Base-by-base conservation (phyloP, 2,329 filamentous ascomycete genomes). In the Fusarium continuum region DNA sequence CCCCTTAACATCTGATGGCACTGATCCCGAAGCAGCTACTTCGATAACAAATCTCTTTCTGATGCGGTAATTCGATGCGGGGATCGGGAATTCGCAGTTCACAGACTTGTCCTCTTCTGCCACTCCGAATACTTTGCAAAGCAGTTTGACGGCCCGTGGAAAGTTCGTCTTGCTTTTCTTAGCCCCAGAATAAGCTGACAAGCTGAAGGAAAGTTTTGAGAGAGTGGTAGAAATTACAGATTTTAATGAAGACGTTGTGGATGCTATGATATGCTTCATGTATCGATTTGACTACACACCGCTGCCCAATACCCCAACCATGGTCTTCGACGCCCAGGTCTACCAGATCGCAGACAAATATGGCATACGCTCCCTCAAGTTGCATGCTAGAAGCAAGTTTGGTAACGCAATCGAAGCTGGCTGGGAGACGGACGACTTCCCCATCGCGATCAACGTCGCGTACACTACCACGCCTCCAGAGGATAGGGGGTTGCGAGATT, bases 301-400 rank as follows among this genome's bases (percentile, higher is more conserved):
- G 3, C 1, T 20, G n/a, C n/a, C 22, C 3, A 29, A 5, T 0
- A n/a, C 5, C 3, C 43, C 55, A 2, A 6, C 14, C 2, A 59
- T 61, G 58, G n/a, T 45, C 5, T 61, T 54, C 6, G 11, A 61
- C 3, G 58, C 55, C 3, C 20, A 50, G 2, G 25, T 60, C 4
- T 60, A 61, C 5, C 55, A 61, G 17, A 46, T 61, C 2, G 39
- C 48, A 2, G 48, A 60, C 1, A 61, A 59, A 4, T 61, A 61
- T 14, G 44, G 20, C 3, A n/a, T 61, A 2, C 1, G 2, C 0
- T 29, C 43, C 2, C 55, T 61, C 4, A 61, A 61, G 17, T 5
- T 4, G 0, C 13, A 34, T 1, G 39, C 55, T 1, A 38, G 29
- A 5, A 6, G 6, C 0, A 59, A 28, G 3, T 61, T 59, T 5